Evolutionary conservation across 2,329 filamentous ascomycete genomes (phyloP).

Genomic region (Cercospora sojina): DNA sequence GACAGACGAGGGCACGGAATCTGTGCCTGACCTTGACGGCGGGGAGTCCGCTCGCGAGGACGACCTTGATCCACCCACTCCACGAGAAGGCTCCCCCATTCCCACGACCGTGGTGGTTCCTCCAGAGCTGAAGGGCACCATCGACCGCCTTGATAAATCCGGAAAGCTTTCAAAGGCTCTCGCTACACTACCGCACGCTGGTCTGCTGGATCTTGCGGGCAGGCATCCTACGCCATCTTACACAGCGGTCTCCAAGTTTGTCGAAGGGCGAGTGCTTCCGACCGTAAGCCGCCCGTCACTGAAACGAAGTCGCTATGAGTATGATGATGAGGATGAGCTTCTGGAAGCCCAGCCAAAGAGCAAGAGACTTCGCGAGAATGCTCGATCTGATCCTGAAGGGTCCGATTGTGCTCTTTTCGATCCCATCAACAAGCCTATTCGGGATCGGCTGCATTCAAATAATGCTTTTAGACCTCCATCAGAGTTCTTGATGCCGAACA

Average conservation of each 20-base stretch:
- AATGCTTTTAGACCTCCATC: conserved; percentile 92
- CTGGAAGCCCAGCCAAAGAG: conserved; percentile 38
- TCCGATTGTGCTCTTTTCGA: conserved; percentile 83
- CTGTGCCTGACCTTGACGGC: conserved; percentile 35
- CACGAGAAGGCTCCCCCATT: conserved; percentile 20
- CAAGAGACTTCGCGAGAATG: conserved; percentile 43
- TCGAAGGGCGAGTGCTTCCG: conserved; percentile 75
- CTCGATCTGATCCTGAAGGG: conserved; percentile 64
- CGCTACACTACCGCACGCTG: conserved; percentile 30
- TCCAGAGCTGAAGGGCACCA: conserved; percentile 31
- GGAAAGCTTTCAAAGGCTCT: conserved; percentile 34
- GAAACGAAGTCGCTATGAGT: conserved; percentile 81
- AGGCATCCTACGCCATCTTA: conserved; percentile 17
- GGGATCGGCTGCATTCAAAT: conserved; percentile 84
- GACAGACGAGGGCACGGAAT: conserved; percentile 23
- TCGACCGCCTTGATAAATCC: conserved; percentile 29
- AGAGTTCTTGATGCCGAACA: conserved; percentile 85
- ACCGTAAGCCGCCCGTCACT: conserved; percentile 62
- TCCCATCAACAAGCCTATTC: conserved; percentile 82
- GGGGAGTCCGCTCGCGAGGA: conserved; percentile 37
- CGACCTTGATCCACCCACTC: conserved; percentile 33
- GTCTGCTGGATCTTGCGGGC: conserved; percentile 17
- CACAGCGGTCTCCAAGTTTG: conserved; percentile 74
- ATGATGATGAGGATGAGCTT: conserved; percentile 63
- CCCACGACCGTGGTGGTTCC: conserved; percentile 30